Base-by-base conservation (phyloP, 148 eudicot species). In the Cornus suecica region DNA sequence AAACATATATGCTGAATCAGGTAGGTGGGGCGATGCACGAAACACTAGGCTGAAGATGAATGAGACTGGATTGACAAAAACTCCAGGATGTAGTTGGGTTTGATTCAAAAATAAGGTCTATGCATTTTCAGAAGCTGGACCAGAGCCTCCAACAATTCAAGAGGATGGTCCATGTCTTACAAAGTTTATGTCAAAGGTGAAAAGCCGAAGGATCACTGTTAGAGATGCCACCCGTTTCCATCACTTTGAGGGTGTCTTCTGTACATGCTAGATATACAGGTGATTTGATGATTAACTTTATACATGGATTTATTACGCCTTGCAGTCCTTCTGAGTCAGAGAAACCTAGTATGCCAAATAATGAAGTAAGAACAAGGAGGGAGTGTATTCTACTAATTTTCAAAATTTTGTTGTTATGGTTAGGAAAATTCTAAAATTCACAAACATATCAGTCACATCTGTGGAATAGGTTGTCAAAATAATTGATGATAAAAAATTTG, bases 41-140 rank as follows among this genome's bases (percentile, higher is more conserved):
- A 69, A 80, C 71, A 75, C 81, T 22, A 83, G 90, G 80, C 72
- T 75, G 71, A 84, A 83, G 79, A 78, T 85, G 76, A 80, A 26
- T 45, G 88, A 80, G 71, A 76, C 71, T 52, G 91, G 95, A 41
- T 78, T 89, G 52, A 83, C 79, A 78, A 91, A 86, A 84, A 79
- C 32, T 30, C 87, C 95, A n/a, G 95, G 92, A 30, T 80, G 81
- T 78, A 91, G 92, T 83, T 90, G 95, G 92, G 79, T 84, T 74
- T 83, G 76, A 73, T 74, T 62, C 1, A 31, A 29, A 63, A 71
- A 52, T 20, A 31, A 11, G 37, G 45, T 27, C 29, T 61, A 65
- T 8, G 80, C 29, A 51, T 71, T 48, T 16, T 48, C 18, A 48
- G 54, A 11, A 48, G 80, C 58, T 64, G 30, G 30, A 72, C 42